phyloP scores from a whole-genome alignment of 2,329 filamentous ascomycete genomes.

The Dryadomyces sulphureus region DNA sequence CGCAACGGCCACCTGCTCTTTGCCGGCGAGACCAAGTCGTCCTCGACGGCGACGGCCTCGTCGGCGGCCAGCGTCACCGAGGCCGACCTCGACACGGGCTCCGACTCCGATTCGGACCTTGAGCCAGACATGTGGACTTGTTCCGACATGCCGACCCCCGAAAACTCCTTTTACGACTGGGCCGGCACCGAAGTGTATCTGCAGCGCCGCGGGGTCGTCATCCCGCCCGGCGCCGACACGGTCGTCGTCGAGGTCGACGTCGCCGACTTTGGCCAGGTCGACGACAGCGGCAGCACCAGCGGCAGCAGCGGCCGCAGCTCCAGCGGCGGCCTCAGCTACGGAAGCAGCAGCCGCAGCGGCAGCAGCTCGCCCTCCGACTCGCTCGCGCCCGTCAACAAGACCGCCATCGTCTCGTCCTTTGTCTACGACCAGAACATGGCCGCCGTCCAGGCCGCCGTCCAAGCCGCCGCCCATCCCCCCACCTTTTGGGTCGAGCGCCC shows the following conservation, averaged over 20 bases:
- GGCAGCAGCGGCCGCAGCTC: not conserved
- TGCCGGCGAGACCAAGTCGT: not conserved
- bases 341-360: not conserved
- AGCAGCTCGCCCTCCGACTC: not conserved
- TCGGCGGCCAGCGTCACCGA: no score
- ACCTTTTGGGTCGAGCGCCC: no score
- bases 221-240: constrained; percentile 45
- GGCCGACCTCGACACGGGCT: no score
- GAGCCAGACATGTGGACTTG: constrained; percentile 27
- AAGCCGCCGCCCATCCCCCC: no score
- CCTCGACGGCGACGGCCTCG: not conserved
- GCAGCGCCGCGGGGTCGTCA: constrained; percentile 43
- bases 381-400: not conserved
- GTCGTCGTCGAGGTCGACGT: constrained; percentile 42
- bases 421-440: not conserved
- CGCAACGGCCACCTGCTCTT: not conserved
- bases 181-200: constrained; percentile 67
- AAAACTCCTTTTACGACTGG: constrained; percentile 63
- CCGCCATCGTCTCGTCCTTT: not conserved
- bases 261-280: constrained; percentile 19
- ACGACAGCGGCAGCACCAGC: not conserved
- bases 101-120: no score
- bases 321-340: not conserved
- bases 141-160: constrained; percentile 44
- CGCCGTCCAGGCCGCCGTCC: no score